Base-by-base conservation (phyloP, 2,329 filamentous ascomycete genomes). In the Dothistroma pini region DNA sequence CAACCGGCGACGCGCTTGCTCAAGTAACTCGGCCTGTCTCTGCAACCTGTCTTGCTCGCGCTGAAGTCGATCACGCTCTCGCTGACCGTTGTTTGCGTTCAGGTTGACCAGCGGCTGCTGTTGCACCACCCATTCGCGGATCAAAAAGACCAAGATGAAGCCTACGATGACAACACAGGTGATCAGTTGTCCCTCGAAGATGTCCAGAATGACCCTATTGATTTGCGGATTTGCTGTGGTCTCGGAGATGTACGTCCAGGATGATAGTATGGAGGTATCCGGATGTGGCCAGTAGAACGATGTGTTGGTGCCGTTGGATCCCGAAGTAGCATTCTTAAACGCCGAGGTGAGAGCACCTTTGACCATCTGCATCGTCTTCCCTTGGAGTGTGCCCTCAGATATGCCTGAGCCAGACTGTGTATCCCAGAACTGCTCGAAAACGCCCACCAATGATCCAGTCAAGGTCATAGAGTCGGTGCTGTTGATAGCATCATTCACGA, bases 91-190 rank as follows among this genome's bases (percentile, higher is more conserved):
- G 11, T 69, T 44, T 6, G 67, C 62, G 29, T 72, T 68, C 19
- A 73, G 58, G 48, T 96, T 96, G 68, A 95, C 89, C 66, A 93
- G 88, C 5, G 93, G 95, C 72, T 99, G 95, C 74, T 99, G 95
- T 74, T 99, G 95, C 10, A 99, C 92, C 55, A 99, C 95, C 84
- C 96, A 99, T 77, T 99, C 95, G 52, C 96, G 83, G 52, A 99
- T 97, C 4, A 99, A 78, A 68, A 99, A 99, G 48, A 99, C 87
- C n/a, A 99, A 79, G 61, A 99, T 97, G 75, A 97, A 99, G 60
- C 89, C 92, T 50, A 96, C 84, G 8, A 99, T 93, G 55, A 97
- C 91, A 11, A 96, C 79, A 6, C 97, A 79, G 0, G 93, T 99
- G 68, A 99, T 96, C 53, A 97, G 85, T 72, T 96, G 93, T 4